Percentiles rank a stretch among this genome's conserved stretches.
These are phyloP conservation scores for Silene uniflora DNA, from an alignment of 148 eudicot species.

Conservation along the genomic window DNA sequence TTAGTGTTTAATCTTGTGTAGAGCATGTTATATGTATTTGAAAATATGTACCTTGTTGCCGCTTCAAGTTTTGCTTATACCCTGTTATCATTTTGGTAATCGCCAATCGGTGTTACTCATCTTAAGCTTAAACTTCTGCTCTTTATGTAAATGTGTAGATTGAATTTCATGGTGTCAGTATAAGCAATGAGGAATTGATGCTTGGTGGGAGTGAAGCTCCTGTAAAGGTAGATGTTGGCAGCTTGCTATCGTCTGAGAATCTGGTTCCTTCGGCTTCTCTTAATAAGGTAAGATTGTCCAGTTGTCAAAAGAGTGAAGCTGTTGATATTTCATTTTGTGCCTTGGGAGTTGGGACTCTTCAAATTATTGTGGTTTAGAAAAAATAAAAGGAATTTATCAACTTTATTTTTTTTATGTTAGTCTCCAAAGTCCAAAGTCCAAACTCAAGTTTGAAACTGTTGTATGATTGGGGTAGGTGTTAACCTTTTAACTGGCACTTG, in stretches of 20 bases:
- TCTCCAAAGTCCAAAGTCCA: too few relatives aligned
- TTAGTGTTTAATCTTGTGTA: neutral
- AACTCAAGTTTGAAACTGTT: neutral
- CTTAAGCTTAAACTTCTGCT: neutral
- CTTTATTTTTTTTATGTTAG: neutral
- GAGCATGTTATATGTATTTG: neutral
- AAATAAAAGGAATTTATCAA: neutral
- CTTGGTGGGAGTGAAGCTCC: slow-evolving; percentile 95
- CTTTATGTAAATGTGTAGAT: slow-evolving; percentile 37
- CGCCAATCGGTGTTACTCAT: slow-evolving; percentile 1
- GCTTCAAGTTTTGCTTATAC: too few relatives aligned
- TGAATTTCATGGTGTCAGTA: slow-evolving; percentile 80
- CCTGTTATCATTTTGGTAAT: neutral
- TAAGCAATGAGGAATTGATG: slow-evolving; percentile 67
- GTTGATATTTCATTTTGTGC: neutral
- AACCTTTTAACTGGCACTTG: neutral
- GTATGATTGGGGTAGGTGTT: neutral
- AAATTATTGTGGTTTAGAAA: neutral
- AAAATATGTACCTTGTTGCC: neutral
- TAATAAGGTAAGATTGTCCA: slow-evolving; percentile 47
- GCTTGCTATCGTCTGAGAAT: slow-evolving; percentile 75
- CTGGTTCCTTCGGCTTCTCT: slow-evolving; percentile 75
- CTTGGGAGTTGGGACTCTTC: neutral
- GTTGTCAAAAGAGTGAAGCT: neutral
- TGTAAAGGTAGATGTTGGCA: slow-evolving; percentile 65